phyloP scores from a whole-genome alignment of 441 rosid genomes.

The Pelargonium australe region DNA sequence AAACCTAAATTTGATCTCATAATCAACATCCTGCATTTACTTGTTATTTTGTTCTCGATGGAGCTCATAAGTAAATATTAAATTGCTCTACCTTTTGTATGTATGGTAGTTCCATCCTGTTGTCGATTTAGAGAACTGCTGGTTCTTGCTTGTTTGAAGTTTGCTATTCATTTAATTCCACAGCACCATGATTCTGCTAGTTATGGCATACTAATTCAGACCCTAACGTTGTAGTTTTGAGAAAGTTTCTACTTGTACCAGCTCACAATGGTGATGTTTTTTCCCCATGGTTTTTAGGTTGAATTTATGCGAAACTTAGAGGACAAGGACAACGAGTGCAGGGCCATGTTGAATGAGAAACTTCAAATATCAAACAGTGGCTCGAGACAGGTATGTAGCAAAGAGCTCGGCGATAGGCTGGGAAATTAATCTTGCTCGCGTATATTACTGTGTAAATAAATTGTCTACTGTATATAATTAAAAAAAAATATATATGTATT shows the following conservation, averaged over 20 bases:
- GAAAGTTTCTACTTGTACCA: no score
- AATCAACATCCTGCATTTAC: no score
- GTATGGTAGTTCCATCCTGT: not conserved
- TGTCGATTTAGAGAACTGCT: not conserved
- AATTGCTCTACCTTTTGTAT: not conserved
- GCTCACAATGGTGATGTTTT: not conserved
- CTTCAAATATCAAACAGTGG: slow-evolving; percentile 46
- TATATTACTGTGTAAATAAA: not conserved
- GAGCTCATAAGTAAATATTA: no score
- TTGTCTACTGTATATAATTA: not conserved
- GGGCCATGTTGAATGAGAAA: slow-evolving; percentile 52
- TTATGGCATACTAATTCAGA: no score
- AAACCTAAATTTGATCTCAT: no score
- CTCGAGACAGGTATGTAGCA: slow-evolving; percentile 45
- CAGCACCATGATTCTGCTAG: not conserved
- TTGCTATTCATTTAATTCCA: not conserved
- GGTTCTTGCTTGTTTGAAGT: not conserved
- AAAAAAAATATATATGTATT: not conserved
- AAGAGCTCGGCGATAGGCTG: slow-evolving; percentile 45
- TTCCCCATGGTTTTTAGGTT: slow-evolving; percentile 32
- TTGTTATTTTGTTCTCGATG: no score
- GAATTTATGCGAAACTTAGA: slow-evolving; percentile 69
- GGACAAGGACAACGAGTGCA: slow-evolving; percentile 56
- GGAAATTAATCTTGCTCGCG: slow-evolving; percentile 22
- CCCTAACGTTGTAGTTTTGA: no score